A percentile compares a stretch with the other conserved stretches of the same genome.
Conservation (phyloP, 2,329 filamentous ascomycete genomes). For the Botrytis porri region DNA sequence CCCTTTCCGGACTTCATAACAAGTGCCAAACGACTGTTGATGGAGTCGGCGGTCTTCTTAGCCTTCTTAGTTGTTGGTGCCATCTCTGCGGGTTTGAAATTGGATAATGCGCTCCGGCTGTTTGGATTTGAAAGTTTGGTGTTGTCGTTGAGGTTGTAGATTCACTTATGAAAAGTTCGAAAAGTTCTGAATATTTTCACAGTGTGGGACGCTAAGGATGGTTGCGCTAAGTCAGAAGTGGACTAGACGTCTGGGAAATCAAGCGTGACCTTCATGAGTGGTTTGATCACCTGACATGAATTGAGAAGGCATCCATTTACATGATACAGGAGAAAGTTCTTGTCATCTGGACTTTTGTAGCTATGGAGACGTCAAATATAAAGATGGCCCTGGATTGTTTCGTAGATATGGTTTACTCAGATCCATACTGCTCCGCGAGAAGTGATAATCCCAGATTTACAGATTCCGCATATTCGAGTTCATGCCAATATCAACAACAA, state of each 20-base stretch:
- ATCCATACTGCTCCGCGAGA: neutral
- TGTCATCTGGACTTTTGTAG: neutral
- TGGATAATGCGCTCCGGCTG: slow-evolving; percentile 41
- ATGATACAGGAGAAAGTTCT: slow-evolving; percentile 1
- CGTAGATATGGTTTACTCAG: neutral
- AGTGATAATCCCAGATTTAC: neutral
- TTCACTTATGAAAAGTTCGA: neutral
- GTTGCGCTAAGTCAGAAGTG: neutral
- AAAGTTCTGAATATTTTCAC: slow-evolving; percentile 10
- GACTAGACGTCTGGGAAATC: neutral
- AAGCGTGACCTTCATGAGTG: neutral
- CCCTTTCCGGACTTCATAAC: slow-evolving; percentile 65
- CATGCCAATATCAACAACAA: neutral
- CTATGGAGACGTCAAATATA: neutral
- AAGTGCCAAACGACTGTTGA: slow-evolving; percentile 59
- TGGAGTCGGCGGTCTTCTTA: slow-evolving; percentile 84
- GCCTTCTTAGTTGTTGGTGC: slow-evolving; percentile 57
- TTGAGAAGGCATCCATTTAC: neutral
- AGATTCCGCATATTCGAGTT: neutral
- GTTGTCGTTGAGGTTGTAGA: slow-evolving; percentile 17
- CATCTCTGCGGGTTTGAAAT: slow-evolving; percentile 45
- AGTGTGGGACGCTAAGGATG: slow-evolving; percentile 3
- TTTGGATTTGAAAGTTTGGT: slow-evolving; percentile 12
- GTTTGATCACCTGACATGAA: rapidly evolving
- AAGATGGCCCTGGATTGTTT: neutral